Conservation (phyloP, 1,139 yeast genomes). For the Hansenula sp. region DNA sequence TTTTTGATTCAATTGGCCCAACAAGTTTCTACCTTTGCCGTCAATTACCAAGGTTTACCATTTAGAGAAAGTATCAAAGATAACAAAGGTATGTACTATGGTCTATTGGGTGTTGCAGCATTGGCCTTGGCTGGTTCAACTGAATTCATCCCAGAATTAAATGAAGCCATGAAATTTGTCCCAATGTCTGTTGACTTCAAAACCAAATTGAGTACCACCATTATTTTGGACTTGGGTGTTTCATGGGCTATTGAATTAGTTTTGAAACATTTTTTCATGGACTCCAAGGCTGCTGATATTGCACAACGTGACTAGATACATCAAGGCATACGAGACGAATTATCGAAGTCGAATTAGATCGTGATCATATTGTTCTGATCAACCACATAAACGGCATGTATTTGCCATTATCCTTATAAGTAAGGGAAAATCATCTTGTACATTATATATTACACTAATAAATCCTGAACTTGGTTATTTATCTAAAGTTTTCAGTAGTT, state of each 20-base stretch:
- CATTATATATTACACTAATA: neutral
- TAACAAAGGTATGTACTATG: conserved; percentile 97
- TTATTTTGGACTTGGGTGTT: conserved; percentile 71
- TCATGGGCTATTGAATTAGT: conserved; percentile 78
- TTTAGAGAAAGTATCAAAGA: conserved; percentile 88
- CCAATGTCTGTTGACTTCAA: conserved; percentile 80
- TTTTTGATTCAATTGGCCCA: conserved; percentile 91
- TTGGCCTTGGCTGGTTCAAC: conserved; percentile 91
- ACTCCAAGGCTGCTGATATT: conserved; percentile 88
- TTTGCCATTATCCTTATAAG: neutral
- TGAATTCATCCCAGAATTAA: conserved; percentile 91
- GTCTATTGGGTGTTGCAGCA: conserved; percentile 85
- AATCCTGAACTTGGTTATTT: neutral
- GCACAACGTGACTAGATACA: conserved; percentile 40
- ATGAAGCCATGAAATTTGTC: conserved; percentile 87
- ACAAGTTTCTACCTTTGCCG: conserved; percentile 97
- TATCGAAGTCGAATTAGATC: no score
- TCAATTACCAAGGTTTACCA: conserved; percentile 96
- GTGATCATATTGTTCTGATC: neutral
- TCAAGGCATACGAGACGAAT: no score
- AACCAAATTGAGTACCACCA: conserved; percentile 66
- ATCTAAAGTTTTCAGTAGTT: conserved; percentile 7
- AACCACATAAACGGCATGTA: neutral
- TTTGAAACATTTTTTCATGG: conserved; percentile 84
- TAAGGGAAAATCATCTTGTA: neutral